Percentiles rank a stretch among this genome's conserved stretches.
Conservation (phyloP, 805 yeast genomes). For the Wickerhamomyces alni region DNA sequence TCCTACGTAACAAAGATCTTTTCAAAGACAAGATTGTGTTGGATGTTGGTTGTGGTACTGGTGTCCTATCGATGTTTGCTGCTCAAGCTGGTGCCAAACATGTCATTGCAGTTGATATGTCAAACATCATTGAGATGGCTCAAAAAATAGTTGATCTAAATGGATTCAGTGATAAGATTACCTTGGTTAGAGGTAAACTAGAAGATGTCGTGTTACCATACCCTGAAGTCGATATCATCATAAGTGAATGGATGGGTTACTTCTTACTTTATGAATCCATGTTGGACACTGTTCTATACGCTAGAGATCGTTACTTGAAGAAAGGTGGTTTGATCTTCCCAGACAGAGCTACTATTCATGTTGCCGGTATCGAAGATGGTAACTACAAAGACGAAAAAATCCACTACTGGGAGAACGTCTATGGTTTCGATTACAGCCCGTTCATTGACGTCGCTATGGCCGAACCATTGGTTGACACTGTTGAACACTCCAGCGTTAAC, state of each 20-base stretch:
- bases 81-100: constrained; percentile 98
- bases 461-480: constrained; percentile 96
- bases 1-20: constrained; percentile 78
- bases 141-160: constrained; percentile 76
- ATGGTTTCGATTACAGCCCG: constrained; percentile 94
- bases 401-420: constrained; percentile 93
- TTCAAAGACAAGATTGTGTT: constrained; percentile 91
- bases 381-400: constrained; percentile 88
- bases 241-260: constrained; percentile 99
- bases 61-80: constrained; percentile 95
- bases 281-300: constrained; percentile 93
- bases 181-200: constrained; percentile 84
- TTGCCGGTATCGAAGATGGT: constrained; percentile 91
- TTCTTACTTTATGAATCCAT: constrained; percentile 92
- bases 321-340: constrained; percentile 90
- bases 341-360: constrained; percentile 82
- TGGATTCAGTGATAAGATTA: constrained; percentile 81
- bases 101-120: constrained; percentile 96
- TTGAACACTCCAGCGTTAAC: constrained; percentile 66
- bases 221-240: constrained; percentile 86
- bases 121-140: constrained; percentile 96
- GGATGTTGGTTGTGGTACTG: constrained; percentile 99
- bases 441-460: constrained; percentile 80
- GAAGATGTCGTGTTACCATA: constrained; percentile 89
- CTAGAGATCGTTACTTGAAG: constrained; percentile 80